Evolutionary conservation across 169 alveolate genomes (phyloP), one percentile per base, ranked within the genome.

Genomic region (Plasmodium sp.): DNA sequence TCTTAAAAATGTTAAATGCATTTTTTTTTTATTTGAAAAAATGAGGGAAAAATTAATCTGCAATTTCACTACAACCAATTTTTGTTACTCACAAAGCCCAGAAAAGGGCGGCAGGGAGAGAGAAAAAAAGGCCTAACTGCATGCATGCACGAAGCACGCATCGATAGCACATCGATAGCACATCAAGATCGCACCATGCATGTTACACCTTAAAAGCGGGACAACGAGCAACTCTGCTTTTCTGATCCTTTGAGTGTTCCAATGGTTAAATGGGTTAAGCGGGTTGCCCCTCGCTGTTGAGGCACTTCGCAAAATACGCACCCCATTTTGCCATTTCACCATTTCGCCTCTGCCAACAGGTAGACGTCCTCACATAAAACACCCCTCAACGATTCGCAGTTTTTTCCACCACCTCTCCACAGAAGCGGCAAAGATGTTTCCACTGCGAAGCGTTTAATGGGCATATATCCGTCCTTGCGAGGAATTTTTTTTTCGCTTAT

Each of bases 51-150:
- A 67, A 67, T 67, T 67, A 67, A 67, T 67, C 77, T 27, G 39
- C 7, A 67, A 67, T 31, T 67, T 67, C 77, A 67, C 41, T 31
- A 67, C 77, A 67, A 67, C 14, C 75, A 62, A 27, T 67, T 67
- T 51, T 67, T 67, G 39, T 67, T 67, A 31, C 77, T n/a, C 77
- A 27, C 27, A 67, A 9, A 39, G 27, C 33, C 36, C 41, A 67
- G 77, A 67, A 67, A 67, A 67, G 7, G 77, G 41, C n/a, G 5
- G 77, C 33, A 31, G 39, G n/a, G 39, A 16, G 56, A 80, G 33
- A 43, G 31, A 80, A 71, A 84, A 43, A 67, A 27, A 84, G 75
- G 54, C 74, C 72, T 71, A 71, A 31, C 33, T 86, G 93, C 93
- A 86, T 86, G 86, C 93, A 86, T 86, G 86, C 43, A 67, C 9